These are phyloP conservation scores for Lasiosphaeria miniovina DNA, from an alignment of 495 filamentous ascomycete genomes.

Conservation along the genomic window DNA sequence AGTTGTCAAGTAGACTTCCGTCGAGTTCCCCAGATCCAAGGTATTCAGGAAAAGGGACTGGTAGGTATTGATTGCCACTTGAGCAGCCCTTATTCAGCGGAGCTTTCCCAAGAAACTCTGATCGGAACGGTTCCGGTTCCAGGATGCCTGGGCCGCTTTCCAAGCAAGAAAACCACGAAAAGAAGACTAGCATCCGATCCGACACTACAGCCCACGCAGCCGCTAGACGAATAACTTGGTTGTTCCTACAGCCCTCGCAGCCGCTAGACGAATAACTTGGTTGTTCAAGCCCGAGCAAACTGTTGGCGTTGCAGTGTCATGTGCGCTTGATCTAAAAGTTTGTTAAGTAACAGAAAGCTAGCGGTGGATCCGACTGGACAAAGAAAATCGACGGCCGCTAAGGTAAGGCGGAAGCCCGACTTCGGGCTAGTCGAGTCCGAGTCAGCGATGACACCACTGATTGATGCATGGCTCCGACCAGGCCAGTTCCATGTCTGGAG, in stretches of 20 bases:
- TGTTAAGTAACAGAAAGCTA: conserved; percentile 34
- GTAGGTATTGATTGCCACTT: too few relatives aligned
- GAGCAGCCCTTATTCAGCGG: too few relatives aligned
- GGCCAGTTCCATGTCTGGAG: conserved; percentile 5
- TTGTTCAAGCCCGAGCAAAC: background rate
- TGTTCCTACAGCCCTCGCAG: background rate
- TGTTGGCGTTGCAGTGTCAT: conserved; percentile 21
- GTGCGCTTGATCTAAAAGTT: conserved; percentile 18
- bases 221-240: background rate
- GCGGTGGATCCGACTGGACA: conserved; percentile 28
- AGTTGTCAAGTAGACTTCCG: background rate
- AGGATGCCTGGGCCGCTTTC: too few relatives aligned
- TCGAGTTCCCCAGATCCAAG: too few relatives aligned
- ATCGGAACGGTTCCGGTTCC: too few relatives aligned
- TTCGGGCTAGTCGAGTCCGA: conserved; percentile 20
- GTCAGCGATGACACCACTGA: conserved; percentile 12
- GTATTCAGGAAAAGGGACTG: too few relatives aligned
- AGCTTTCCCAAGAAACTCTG: too few relatives aligned
- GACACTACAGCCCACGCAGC: background rate
- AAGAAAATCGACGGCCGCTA: conserved; percentile 13
- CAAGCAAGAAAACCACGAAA: background rate
- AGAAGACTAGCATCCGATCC: background rate
- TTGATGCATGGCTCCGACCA: conserved; percentile 6
- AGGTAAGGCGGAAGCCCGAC: conserved; percentile 19
- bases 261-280: background rate